Percentiles rank a stretch among this genome's conserved stretches.
phyloP scores from a whole-genome alignment of 164 flowering plant genomes.

The Dillenia suffruticosa region DNA sequence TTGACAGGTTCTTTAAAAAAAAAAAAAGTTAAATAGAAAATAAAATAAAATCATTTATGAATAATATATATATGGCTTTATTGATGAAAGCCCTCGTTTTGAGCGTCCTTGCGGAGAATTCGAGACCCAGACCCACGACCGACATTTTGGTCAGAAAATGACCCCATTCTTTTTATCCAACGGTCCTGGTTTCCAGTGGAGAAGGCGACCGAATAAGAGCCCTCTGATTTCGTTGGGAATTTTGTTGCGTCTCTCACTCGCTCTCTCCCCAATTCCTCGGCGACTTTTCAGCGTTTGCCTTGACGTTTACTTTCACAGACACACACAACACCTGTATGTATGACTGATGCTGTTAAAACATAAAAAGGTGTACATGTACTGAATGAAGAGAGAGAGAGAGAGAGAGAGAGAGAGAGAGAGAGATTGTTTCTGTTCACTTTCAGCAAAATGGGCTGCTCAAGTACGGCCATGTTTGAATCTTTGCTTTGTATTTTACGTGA shows the following conservation, averaged over 20 bases:
- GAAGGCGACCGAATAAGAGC: no score
- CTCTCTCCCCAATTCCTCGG: conserved; percentile 13
- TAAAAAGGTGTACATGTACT: no score
- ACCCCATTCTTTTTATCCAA: no score
- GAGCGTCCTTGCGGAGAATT: conserved; percentile 32
- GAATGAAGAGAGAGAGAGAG: background rate
- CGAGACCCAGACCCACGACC: conserved; percentile 45
- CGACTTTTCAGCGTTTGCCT: conserved; percentile 7
- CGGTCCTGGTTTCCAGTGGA: no score
- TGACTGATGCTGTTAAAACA: background rate
- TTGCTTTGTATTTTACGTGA: no score
- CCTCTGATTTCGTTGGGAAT: no score
- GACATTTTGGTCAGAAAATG: conserved; percentile 1
- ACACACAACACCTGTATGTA: background rate
- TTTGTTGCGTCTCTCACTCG: background rate
- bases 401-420: background rate
- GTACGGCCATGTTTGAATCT: no score
- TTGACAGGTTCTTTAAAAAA: background rate
- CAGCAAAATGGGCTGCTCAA: no score
- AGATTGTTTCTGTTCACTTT: background rate
- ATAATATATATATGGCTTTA: background rate
- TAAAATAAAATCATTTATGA: background rate
- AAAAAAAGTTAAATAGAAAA: conserved; percentile 1
- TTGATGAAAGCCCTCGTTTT: conserved; percentile 24
- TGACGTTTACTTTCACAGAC: background rate